Conservation (phyloP, 1,284 basidiomycete genomes). For the Afroboletus lepidellus region DNA sequence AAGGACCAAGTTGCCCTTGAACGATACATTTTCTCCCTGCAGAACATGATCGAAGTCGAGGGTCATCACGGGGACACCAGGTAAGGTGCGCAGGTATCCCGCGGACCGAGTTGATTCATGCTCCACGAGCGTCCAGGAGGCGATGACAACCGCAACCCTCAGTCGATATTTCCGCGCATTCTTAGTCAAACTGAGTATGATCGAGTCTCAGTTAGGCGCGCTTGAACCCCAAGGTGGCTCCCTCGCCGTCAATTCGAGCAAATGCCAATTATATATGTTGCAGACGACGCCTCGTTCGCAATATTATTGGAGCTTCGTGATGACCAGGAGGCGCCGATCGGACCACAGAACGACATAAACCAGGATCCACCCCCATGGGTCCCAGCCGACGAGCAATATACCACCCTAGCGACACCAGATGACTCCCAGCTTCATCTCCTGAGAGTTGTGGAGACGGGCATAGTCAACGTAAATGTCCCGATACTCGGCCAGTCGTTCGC, state of each 20-base stretch:
- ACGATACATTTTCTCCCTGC: slow-evolving; percentile 78
- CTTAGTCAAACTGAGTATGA: slow-evolving; percentile 78
- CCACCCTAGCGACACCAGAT: slow-evolving; percentile 58
- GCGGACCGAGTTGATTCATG: slow-evolving; percentile 8
- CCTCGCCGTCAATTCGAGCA: neutral
- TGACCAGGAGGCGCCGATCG: slow-evolving; percentile 56
- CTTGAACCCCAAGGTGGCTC: slow-evolving; percentile 47
- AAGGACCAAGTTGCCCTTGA: slow-evolving; percentile 73
- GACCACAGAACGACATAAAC: slow-evolving; percentile 44
- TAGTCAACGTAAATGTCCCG: slow-evolving; percentile 66
- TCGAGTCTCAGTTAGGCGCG: slow-evolving; percentile 74
- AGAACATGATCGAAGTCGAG: slow-evolving; percentile 69
- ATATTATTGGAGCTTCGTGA: slow-evolving; percentile 82
- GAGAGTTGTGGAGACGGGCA: slow-evolving; percentile 80
- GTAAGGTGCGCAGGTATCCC: slow-evolving; percentile 35
- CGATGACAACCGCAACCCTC: slow-evolving; percentile 62
- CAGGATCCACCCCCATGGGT: slow-evolving; percentile 74
- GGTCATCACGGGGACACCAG: slow-evolving; percentile 60
- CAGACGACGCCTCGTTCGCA: slow-evolving; percentile 79
- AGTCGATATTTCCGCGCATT: slow-evolving; percentile 83
- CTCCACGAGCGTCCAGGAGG: slow-evolving; percentile 58
- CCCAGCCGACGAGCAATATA: slow-evolving; percentile 63
- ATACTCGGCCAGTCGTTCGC: neutral
- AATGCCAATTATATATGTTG: neutral
- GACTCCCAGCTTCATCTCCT: slow-evolving; percentile 66